Conservation (phyloP, 2,329 filamentous ascomycete species). For the Xylariaceae sp. region DNA sequence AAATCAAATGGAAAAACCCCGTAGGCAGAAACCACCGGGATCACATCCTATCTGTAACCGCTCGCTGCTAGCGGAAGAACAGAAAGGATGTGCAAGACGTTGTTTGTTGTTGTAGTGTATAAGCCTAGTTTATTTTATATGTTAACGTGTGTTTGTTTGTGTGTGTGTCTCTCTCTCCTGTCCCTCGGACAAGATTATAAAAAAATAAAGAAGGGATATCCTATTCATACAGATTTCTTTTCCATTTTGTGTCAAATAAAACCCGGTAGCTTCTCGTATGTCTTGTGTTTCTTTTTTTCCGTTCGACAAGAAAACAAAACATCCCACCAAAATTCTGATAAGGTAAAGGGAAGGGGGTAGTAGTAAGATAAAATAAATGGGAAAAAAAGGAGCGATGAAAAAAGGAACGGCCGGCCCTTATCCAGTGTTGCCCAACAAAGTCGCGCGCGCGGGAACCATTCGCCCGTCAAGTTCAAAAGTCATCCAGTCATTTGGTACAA, state of each 20-base stretch:
- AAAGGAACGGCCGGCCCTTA: conserved; percentile 16
- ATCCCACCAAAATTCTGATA: no score
- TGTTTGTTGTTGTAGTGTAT: not conserved
- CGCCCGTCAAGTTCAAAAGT: conserved; percentile 1
- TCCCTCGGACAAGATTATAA: not conserved
- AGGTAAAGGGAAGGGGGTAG: not conserved
- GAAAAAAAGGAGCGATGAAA: not conserved
- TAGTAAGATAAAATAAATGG: not conserved
- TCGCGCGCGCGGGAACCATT: no score
- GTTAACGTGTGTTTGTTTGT: not conserved
- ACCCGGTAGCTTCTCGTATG: not conserved
- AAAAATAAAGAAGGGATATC: not conserved
- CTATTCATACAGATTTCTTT: not conserved
- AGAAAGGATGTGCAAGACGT: no score
- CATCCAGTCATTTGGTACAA: conserved; percentile 19
- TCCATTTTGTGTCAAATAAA: not conserved
- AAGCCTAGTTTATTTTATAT: not conserved
- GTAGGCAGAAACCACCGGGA: no score
- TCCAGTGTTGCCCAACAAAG: not conserved
- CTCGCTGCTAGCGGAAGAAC: no score
- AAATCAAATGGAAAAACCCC: no score
- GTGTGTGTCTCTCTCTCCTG: not conserved
- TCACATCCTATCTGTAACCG: no score
- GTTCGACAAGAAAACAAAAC: not conserved
- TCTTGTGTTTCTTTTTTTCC: not conserved